Evolutionary conservation across 768 basidiomycete genomes (phyloP), one percentile per base, ranked within the genome.

Genomic region (Russula earlei): DNA sequence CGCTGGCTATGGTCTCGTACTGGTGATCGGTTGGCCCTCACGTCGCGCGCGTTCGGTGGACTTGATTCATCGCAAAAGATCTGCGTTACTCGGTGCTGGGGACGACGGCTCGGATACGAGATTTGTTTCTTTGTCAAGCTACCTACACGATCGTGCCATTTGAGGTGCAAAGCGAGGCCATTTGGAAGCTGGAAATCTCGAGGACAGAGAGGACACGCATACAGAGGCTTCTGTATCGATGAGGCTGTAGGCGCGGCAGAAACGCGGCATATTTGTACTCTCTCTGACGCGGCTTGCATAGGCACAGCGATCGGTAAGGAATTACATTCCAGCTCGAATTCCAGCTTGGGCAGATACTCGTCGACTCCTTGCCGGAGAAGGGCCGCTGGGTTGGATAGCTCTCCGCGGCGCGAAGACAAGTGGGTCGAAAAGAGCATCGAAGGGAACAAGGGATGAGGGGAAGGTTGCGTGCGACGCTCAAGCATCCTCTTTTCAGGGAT

Each of bases 111-210:
- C 20, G 24, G 14, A 38, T 17, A 50, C 2, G 31, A 5, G 12
- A 34, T 27, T n/a, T 19, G 20, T 17, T 53, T 43, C 20, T n/a
- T 31, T 12, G n/a, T 31, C 20, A 36, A 40, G 24, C 12, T 24
- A 1, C 34, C 52, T 17, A 49, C 43, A n/a, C 60, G 60, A 34
- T 61, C 57, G 49, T 62, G 60, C 60, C 60, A 62, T 42, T 60
- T 60, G 22, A 62, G 48, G 20, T 62, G 60, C 49, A 62, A 55
- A 14, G 60, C 58, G 27, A 62, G 60, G 2, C 60, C 60, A 17
- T 62, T 62, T 11, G 60, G 58, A 31, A 62, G 49, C 40, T 54
- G 43, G 42, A 62, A 62, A 29, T 46, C 49, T 14, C 60, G 34
- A 42, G 47, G 43, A 40, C 60, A 62, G 25, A 52, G 60, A 24